Base-by-base conservation (phyloP, 202 grass and related monocot genomes). In the Carex sylvatica region DNA sequence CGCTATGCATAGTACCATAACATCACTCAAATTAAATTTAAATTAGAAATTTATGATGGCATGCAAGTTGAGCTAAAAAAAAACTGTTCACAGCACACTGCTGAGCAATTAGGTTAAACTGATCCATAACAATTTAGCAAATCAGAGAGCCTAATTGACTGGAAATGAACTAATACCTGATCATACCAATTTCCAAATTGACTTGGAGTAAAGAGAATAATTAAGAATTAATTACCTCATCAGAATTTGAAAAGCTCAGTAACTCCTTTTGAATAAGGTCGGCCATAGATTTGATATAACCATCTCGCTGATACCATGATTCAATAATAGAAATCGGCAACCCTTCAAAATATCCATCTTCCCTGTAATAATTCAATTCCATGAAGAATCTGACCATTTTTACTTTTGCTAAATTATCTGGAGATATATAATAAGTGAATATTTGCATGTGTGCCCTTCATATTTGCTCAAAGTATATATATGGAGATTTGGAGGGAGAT, bases 251-350 rank as follows among this genome's bases (percentile, higher is more conserved):
- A 76, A 98, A 98, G n/a, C 65, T 82, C 67, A 80, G 81, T 16
- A 95, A 61, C 70, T 95, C 95, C 69, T 89, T 91, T 66, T 95
- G 87, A 69, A 95, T 95, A 79, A 98, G 91, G 67, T 98, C 95
- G 82, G 92, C 87, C 89, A 98, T 98, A 73, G 92, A 98, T 69
- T 91, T 95, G 71, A 95, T 88, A 84, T 95, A 98, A 68, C 95
- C 95, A 78, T 90, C 89, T 20, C 91, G 92, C 35, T 95, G 90
- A 80, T 98, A 98, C 95, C 92, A 98, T 79, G 89, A 98, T 86
- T 93, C 89, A 4, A 95, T 93, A 38, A 98, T 93, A 20, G 92
- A 95, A 84, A 98, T 88, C 38, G 95, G 92, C 84, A 98, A 54
- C 54, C 87, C 86, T 84, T 89, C 77, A 90, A 98, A 95, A 85